phyloP scores from a whole-genome alignment of 768 basidiomycete species.

The Pulveroboletus sp. region DNA sequence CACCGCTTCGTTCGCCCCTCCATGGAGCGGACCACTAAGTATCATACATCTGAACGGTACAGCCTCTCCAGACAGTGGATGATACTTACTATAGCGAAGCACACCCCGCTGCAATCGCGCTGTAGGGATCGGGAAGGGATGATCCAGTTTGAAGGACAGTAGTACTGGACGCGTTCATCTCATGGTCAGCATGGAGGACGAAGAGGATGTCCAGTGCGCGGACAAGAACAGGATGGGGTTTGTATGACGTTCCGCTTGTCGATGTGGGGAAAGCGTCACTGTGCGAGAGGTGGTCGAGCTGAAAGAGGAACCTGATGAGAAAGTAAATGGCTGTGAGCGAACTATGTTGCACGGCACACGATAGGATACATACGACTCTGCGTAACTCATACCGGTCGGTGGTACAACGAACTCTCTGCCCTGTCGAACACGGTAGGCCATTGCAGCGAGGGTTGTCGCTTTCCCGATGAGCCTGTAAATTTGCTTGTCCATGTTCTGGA shows the following conservation, averaged over 20 bases:
- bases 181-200: constrained; percentile 88
- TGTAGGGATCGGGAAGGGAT: constrained; percentile 89
- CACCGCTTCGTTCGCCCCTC: constrained; percentile 91
- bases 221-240: constrained; percentile 79
- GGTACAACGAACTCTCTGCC: constrained; percentile 86
- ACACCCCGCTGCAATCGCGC: constrained; percentile 84
- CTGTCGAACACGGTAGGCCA: constrained; percentile 92
- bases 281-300: constrained; percentile 73
- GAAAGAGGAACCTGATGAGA: constrained; percentile 71
- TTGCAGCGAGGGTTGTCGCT: constrained; percentile 86
- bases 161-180: constrained; percentile 83
- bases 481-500: constrained; percentile 87
- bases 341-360: neutral
- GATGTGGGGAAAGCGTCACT: constrained; percentile 27
- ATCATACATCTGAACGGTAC: neutral
- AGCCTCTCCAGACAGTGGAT: neutral
- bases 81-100: constrained; percentile 81
- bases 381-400: constrained; percentile 78
- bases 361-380: constrained; percentile 59
- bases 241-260: constrained; percentile 55
- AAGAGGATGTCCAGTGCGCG: constrained; percentile 88
- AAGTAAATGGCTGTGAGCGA: neutral
- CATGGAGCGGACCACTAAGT: constrained; percentile 36
- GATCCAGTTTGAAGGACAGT: constrained; percentile 87
- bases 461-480: constrained; percentile 88